Conservation (phyloP, 208 protist genomes). For the Borovskyia barvae region DNA sequence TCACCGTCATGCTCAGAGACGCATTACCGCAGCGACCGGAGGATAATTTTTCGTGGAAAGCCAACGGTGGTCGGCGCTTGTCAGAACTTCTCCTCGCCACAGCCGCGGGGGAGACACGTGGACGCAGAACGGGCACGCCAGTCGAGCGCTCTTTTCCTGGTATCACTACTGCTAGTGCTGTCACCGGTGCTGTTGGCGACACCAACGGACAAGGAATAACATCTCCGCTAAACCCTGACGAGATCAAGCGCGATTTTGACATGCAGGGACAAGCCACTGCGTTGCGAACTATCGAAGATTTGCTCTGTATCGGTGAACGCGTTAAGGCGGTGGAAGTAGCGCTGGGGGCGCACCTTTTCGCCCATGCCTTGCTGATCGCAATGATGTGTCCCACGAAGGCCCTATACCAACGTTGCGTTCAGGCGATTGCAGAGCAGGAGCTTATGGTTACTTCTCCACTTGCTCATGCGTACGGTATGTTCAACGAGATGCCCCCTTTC, state of each 20-base stretch:
- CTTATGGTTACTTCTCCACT: slow-evolving; percentile 57
- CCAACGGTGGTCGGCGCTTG: slow-evolving; percentile 39
- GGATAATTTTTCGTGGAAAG: slow-evolving; percentile 44
- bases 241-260: not conserved
- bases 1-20: slow-evolving; percentile 47
- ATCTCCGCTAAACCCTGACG: slow-evolving; percentile 11
- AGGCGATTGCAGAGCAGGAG: slow-evolving; percentile 55
- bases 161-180: no score
- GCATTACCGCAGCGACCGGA: slow-evolving; percentile 23
- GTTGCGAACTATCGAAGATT: slow-evolving; percentile 48
- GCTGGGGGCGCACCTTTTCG: slow-evolving; percentile 47
- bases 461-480: slow-evolving; percentile 78
- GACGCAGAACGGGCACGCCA: no score
- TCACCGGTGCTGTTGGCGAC: no score
- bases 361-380: slow-evolving; percentile 79
- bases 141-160: no score
- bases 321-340: slow-evolving; percentile 63
- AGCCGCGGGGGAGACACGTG: slow-evolving; percentile 9
- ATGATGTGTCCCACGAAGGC: slow-evolving; percentile 88
- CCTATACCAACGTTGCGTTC: slow-evolving; percentile 57
- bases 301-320: slow-evolving; percentile 59
- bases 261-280: slow-evolving; percentile 18
- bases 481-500: slow-evolving; percentile 72
- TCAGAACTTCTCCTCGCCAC: slow-evolving; percentile 37
- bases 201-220: no score